Percentiles rank a stretch among this genome's conserved stretches.
Conservation (phyloP, 306 rosid genomes). For the Inga oerstediana region DNA sequence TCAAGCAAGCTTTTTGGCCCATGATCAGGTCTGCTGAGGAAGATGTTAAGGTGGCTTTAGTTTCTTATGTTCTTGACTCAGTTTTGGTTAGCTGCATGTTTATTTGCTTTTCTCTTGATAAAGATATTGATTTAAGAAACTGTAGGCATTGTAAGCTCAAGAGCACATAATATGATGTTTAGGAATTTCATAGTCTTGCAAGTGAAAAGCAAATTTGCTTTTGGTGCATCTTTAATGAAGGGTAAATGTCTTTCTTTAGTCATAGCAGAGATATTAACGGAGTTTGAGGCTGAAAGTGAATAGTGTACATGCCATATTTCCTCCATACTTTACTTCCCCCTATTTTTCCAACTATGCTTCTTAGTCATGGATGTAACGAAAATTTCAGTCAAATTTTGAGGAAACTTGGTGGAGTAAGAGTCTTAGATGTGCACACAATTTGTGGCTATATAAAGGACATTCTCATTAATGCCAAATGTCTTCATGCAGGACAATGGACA, state of each 20-base stretch:
- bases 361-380: neutral
- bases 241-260: neutral
- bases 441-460: conserved; percentile 5
- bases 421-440: conserved; percentile 23
- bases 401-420: conserved; percentile 27
- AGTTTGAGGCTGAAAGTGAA: neutral
- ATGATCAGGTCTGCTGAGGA: neutral
- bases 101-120: neutral
- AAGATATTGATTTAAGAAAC: neutral
- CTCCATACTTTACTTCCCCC: neutral
- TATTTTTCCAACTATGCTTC: neutral
- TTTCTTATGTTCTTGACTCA: neutral
- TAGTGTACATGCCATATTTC: neutral
- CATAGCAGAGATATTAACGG: neutral
- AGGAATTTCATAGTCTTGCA: neutral
- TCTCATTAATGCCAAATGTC: conserved; percentile 27
- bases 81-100: neutral
- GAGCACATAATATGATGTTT: neutral
- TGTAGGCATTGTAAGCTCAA: neutral
- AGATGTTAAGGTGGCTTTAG: neutral
- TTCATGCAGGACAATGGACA: conserved; percentile 69
- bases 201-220: neutral
- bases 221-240: too few relatives aligned
- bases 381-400: conserved; percentile 11
- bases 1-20: neutral